Percentiles rank a stretch among this genome's conserved stretches.
Conservation (phyloP, 1,284 basidiomycete genomes). For the Pseudozyma pruni region DNA sequence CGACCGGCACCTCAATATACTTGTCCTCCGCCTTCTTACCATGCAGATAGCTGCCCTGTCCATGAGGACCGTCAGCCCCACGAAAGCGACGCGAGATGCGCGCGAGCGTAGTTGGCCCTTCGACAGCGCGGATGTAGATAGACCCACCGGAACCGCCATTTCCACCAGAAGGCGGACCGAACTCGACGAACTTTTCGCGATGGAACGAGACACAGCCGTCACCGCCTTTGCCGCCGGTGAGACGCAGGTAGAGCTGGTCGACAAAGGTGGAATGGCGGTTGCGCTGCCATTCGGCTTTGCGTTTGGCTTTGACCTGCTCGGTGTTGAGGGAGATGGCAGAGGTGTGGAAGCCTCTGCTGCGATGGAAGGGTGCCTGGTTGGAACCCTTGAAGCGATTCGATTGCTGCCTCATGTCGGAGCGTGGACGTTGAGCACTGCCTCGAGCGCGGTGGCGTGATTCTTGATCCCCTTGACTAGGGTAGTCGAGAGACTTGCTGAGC, state of each 20-base stretch:
- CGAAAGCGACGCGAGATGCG: constrained; percentile 51
- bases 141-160: constrained; percentile 62
- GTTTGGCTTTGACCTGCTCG: constrained; percentile 37
- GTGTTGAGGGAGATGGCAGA: constrained; percentile 3
- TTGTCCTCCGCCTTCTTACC: constrained; percentile 55
- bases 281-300: constrained; percentile 58
- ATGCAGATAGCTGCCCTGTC: constrained; percentile 60
- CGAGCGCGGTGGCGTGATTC: neutral
- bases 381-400: no score
- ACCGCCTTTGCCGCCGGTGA: constrained; percentile 62
- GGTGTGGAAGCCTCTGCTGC: constrained; percentile 14
- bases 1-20: constrained; percentile 63
- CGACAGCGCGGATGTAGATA: constrained; percentile 58
- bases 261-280: constrained; percentile 59
- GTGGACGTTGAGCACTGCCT: neutral
- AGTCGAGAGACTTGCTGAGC: neutral
- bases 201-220: constrained; percentile 67
- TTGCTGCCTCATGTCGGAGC: neutral
- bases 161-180: constrained; percentile 65
- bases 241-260: constrained; percentile 54
- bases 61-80: constrained; percentile 59
- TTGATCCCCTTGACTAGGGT: neutral
- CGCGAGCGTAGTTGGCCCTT: constrained; percentile 55
- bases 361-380: no score
- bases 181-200: constrained; percentile 65